phyloP scores from a whole-genome alignment of 1,139 yeast genomes.

The Taphrina flavorubra region DNA sequence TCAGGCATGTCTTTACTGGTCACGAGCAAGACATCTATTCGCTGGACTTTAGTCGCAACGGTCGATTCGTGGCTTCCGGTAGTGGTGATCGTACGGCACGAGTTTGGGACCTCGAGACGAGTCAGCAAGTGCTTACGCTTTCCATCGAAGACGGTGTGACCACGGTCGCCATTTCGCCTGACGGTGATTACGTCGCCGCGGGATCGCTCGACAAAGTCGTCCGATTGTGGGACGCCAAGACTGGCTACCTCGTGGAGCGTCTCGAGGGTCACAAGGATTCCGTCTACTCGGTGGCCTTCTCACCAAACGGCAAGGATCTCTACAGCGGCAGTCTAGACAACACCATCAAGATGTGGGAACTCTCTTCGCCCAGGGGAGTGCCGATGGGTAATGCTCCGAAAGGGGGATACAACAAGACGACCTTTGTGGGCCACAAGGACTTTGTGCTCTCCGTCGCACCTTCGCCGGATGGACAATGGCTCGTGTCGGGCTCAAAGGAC shows the following conservation, averaged over 20 bases:
- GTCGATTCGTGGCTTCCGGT: slow-evolving; percentile 91
- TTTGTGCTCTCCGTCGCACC: slow-evolving; percentile 93
- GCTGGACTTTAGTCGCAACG: slow-evolving; percentile 93
- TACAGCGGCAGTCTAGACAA: slow-evolving; percentile 95
- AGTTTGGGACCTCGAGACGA: slow-evolving; percentile 93
- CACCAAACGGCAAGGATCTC: slow-evolving; percentile 88
- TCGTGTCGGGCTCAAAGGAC: slow-evolving; percentile 93
- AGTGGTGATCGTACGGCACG: slow-evolving; percentile 96
- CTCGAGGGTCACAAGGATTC: slow-evolving; percentile 97
- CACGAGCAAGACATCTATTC: slow-evolving; percentile 98
- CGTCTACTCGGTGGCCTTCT: slow-evolving; percentile 92
- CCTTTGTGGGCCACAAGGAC: slow-evolving; percentile 95
- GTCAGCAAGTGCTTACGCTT: slow-evolving; percentile 86
- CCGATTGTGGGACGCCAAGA: slow-evolving; percentile 94
- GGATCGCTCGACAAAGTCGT: slow-evolving; percentile 96
- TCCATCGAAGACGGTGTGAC: slow-evolving; percentile 98
- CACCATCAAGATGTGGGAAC: slow-evolving; percentile 94
- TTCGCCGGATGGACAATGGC: slow-evolving; percentile 90
- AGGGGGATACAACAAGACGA: slow-evolving; percentile 74
- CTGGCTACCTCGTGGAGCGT: slow-evolving; percentile 86
- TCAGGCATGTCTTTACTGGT: slow-evolving; percentile 85
- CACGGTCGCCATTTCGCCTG: slow-evolving; percentile 96
- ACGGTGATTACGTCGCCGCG: slow-evolving; percentile 92
- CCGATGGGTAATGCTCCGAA: slow-evolving; percentile 53
- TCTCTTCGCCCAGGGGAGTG: slow-evolving; percentile 59